A percentile compares a stretch with the other conserved stretches of the same genome.
Conservation (phyloP, 2,329 filamentous ascomycete species). For the Geoglossum cookeanum region DNA sequence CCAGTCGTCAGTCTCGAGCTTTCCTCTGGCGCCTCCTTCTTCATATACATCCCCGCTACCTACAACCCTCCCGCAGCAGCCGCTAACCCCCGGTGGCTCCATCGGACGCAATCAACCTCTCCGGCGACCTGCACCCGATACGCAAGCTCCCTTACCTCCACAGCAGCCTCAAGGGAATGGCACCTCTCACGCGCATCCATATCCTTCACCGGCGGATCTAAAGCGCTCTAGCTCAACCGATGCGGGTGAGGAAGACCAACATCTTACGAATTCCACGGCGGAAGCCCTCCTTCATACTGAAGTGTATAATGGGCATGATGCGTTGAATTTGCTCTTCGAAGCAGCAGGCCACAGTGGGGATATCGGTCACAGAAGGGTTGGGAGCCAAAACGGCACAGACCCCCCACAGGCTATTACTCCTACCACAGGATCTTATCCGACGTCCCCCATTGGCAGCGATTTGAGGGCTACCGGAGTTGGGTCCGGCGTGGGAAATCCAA, state of each 20-base stretch:
- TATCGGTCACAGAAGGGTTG: slow-evolving; percentile 27
- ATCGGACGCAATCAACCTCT: slow-evolving; percentile 47
- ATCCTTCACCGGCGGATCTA: not conserved
- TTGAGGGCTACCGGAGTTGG: not conserved
- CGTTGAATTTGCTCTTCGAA: slow-evolving; percentile 77
- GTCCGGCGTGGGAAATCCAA: not conserved
- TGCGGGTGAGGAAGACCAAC: slow-evolving; percentile 26
- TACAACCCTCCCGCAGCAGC: not conserved
- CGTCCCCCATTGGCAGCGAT: not conserved
- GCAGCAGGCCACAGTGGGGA: slow-evolving; percentile 41
- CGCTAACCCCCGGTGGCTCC: slow-evolving; percentile 28
- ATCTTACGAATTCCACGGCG: slow-evolving; percentile 39
- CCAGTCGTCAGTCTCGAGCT: slow-evolving; percentile 20
- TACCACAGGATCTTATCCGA: not conserved
- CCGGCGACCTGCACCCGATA: slow-evolving; percentile 35
- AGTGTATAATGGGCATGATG: slow-evolving; percentile 83
- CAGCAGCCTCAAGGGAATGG: slow-evolving; percentile 5
- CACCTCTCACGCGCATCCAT: not conserved
- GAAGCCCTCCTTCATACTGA: slow-evolving; percentile 41
- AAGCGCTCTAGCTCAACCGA: not conserved
- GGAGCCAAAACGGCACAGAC: slow-evolving; percentile 21
- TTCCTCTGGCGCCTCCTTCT: slow-evolving; percentile 24
- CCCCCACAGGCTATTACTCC: slow-evolving; percentile 16
- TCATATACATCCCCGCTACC: slow-evolving; percentile 41
- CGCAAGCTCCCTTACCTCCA: slow-evolving; percentile 13